These are phyloP conservation scores for Cladosporium cucumerinum DNA, from an alignment of 2,329 filamentous ascomycete species.

Conservation along the genomic window DNA sequence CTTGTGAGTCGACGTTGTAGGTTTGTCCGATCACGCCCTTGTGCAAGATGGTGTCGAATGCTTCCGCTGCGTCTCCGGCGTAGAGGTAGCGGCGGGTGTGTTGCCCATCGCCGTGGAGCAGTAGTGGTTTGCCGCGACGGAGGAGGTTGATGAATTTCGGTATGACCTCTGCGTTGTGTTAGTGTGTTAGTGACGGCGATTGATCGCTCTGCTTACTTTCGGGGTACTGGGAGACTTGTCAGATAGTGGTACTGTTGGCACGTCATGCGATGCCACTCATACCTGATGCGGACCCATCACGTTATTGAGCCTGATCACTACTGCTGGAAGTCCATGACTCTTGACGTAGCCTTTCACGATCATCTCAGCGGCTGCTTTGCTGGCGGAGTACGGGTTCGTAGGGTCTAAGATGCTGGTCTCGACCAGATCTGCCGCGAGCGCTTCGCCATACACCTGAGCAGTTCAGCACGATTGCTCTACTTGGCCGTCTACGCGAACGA, in stretches of 20 bases:
- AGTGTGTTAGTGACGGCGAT: background rate
- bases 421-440: conserved; percentile 66
- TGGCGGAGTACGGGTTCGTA: conserved; percentile 62
- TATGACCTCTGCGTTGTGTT: conserved; percentile 64
- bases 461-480: conserved; percentile 16
- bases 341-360: conserved; percentile 77
- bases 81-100: conserved; percentile 74
- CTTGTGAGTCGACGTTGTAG: conserved; percentile 77
- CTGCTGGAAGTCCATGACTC: conserved; percentile 75
- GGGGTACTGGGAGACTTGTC: conserved; percentile 23
- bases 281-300: conserved; percentile 84
- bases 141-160: conserved; percentile 76
- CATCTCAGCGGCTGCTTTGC: conserved; percentile 38
- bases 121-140: conserved; percentile 62
- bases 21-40: conserved; percentile 69
- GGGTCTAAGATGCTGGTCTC: conserved; percentile 73
- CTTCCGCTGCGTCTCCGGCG: conserved; percentile 74
- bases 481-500: background rate
- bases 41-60: conserved; percentile 80
- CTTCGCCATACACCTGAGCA: conserved; percentile 72
- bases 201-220: conserved; percentile 19
- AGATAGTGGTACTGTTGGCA: conserved; percentile 7
- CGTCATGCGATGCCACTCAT: conserved; percentile 35
- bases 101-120: conserved; percentile 73
- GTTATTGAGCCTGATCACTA: conserved; percentile 80